phyloP scores from a whole-genome alignment of 2,329 filamentous ascomycete species.

The Xylariaceae sp. region DNA sequence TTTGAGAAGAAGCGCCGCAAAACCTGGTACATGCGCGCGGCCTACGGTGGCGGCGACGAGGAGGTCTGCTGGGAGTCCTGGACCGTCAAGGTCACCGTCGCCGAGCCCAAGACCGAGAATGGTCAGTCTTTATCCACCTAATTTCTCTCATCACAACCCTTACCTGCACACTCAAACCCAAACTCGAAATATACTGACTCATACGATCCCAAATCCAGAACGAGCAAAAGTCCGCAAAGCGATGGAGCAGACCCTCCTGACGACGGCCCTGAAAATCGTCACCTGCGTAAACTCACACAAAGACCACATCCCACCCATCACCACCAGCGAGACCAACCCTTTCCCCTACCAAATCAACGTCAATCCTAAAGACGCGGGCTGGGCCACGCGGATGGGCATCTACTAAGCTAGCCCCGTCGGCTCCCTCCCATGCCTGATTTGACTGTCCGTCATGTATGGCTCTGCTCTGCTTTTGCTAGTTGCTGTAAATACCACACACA shows the following conservation, averaged over 20 bases:
- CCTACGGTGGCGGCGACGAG: conserved; percentile 61
- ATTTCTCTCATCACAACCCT: background rate
- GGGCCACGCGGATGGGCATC: conserved; percentile 61
- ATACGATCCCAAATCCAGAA: conserved; percentile 49
- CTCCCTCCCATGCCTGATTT: too few species aligned
- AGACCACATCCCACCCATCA: conserved; percentile 95
- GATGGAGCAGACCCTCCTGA: conserved; percentile 85
- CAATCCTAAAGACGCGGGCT: conserved; percentile 75
- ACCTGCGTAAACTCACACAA: conserved; percentile 83
- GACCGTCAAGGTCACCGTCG: conserved; percentile 90
- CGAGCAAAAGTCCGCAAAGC: conserved; percentile 82
- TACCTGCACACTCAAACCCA: background rate
- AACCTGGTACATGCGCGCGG: conserved; percentile 64
- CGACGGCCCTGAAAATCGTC: conserved; percentile 85
- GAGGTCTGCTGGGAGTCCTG: conserved; percentile 97
- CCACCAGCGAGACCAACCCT: conserved; percentile 83
- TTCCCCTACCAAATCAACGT: conserved; percentile 93
- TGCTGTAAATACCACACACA: too few species aligned
- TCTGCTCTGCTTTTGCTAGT: too few species aligned
- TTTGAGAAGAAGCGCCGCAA: conserved; percentile 88
- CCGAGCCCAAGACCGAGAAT: conserved; percentile 81
- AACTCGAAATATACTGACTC: background rate
- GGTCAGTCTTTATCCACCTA: conserved; percentile 53
- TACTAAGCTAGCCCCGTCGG: conserved; percentile 11
- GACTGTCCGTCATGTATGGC: too few species aligned